Conservation (phyloP, 1,284 basidiomycete genomes). For the Porodaedalea pini region DNA sequence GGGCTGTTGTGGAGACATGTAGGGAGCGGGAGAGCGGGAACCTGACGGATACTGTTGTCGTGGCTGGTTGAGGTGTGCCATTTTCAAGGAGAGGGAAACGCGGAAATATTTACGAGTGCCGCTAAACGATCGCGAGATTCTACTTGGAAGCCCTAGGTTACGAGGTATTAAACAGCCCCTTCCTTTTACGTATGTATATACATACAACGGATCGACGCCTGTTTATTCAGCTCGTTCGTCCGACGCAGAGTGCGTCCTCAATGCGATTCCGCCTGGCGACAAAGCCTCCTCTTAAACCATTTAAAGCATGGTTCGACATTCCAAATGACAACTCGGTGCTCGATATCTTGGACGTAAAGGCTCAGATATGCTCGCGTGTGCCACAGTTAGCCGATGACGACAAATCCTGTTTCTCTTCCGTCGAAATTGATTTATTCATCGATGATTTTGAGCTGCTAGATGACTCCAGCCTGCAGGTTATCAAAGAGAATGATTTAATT, state of each 20-base stretch:
- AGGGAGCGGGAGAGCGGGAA: conserved; percentile 13
- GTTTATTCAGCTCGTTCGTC: no score
- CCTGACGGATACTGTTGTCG: conserved; percentile 15
- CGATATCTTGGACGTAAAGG: conserved; percentile 10
- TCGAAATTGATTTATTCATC: conserved; percentile 11
- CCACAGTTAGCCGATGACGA: conserved; percentile 4
- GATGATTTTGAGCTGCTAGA: conserved; percentile 21
- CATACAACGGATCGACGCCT: no score
- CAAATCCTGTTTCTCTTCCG: not conserved
- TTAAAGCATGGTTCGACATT: conserved; percentile 20
- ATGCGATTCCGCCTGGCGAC: conserved; percentile 20
- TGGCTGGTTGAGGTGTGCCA: conserved; percentile 21
- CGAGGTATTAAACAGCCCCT: not conserved
- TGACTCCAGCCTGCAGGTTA: conserved; percentile 9
- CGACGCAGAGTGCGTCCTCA: not conserved
- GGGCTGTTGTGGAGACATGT: conserved; percentile 28
- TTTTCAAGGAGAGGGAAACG: not conserved
- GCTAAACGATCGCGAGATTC: not conserved
- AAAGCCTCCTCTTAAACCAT: conserved; percentile 13
- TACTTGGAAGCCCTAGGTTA: not conserved
- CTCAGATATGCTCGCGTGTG: conserved; percentile 14
- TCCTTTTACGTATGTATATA: not conserved
- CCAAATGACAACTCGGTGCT: not conserved
- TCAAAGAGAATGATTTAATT: conserved; percentile 20
- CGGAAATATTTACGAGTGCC: conserved; percentile 7